Evolutionary conservation across 192 early-diverging fungal species (phyloP), one percentile per base, ranked within the genome.

Genomic region (Oehlia diaphana): DNA sequence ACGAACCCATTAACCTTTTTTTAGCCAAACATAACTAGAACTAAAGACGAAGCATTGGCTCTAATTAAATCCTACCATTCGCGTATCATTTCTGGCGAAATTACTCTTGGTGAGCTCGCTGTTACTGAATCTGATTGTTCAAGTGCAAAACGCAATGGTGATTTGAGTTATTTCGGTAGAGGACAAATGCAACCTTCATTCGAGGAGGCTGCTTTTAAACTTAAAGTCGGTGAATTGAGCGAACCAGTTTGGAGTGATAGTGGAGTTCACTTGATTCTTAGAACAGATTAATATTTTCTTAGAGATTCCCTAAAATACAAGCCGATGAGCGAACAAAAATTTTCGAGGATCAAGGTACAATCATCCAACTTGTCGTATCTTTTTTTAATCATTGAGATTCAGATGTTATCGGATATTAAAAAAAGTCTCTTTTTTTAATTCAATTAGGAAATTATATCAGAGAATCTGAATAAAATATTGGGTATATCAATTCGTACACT

Each of bases 181-280:
- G 96, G 96, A 64, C 88, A 94, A 75, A 99, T 98, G 97, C 95
- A 98, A 83, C 89, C 91, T 26, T 86, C 92, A 42, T 99, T 98
- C 87, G 96, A 99, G 79, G 86, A 94, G 6, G 95, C 96, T 1
- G 91, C 96, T 16, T 95, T 93, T 89, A 93, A 86, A 1, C 86
- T 99, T 0, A 61, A 93, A 79, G 92, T 97, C 12, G 96, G 95
- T 13, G 90, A 97, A 84, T 84, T 98, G 47, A 93, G 92, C 80
- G 81, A 88, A 64, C 93, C 92, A 26, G 89, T 99, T 26, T 93
- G 92, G 87, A 92, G 93, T 37, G 97, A 98, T 81, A 95, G 93
- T 80, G 98, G 97, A 33, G 90, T 97, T 19, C 97, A 98, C 81
- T 86, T 99, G 23, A 98, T 99, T 80, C 73, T 96, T 79, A 89